Evolutionary conservation across 2,329 filamentous ascomycete genomes (phyloP), one percentile per base, ranked within the genome.

Genomic region (Anthostomella pinea): DNA sequence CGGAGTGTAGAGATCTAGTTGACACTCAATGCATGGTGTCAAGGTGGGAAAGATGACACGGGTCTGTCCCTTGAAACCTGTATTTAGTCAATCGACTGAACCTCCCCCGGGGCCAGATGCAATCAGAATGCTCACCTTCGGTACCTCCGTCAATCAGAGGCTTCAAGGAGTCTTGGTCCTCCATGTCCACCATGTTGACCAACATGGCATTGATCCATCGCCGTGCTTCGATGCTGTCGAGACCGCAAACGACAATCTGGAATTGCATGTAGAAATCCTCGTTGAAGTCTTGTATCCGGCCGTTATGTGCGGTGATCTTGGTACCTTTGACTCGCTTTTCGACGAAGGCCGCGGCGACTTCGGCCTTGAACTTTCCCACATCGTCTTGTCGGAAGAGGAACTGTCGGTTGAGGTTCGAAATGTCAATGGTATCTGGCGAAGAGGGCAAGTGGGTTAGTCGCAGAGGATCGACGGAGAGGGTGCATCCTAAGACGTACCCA

Each of bases 1-100:
- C n/a, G 93, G 94, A 1, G 93, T 91, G 62, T 97, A 90, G 86
- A 98, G 96, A 60, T 97, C 93, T 18, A 98, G 79, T 59, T 98
- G 93, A 58, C 93, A 98, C 69, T 98, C 93, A 56, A 98, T 94
- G 61, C 93, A 98, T 15, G 89, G 95, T 13, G 90, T 94, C 56
- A 98, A 78, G 4, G 87, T 90, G 0, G 93, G 93, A 15, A 97
- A 71, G 41, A 98, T 85, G 41, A 98, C 91, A 55, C 91, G 80
- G 1, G 90, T 85, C 61, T 98, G 94, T 33, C 93, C 93, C 67
- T 97, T 98, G 79, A 98, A 97, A 32, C 91, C 82, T 82, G 27
- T 15, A 13, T n/a, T 10, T 2, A 37, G 43, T 55, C 33, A 54
- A 39, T 30, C 15, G 13, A 16, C 20, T 36, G 28, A 27, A n/a